These are phyloP conservation scores for Vitis hybrid DNA, from an alignment of 177 flowering plant genomes.

Conservation along the genomic window DNA sequence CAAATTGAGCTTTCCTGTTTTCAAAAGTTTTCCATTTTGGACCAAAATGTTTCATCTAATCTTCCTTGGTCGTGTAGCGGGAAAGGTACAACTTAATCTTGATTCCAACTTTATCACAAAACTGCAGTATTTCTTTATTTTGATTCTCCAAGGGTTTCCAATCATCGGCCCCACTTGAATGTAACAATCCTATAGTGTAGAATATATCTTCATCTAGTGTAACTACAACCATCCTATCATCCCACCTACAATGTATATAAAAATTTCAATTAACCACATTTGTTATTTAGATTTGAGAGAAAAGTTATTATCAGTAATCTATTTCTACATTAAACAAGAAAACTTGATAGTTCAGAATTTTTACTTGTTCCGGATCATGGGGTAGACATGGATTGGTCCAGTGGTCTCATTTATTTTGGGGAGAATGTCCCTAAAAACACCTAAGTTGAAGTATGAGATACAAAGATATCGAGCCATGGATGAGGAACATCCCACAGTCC, in stretches of 20 bases:
- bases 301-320: too few relatives aligned
- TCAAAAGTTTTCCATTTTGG: slow-evolving; percentile 49
- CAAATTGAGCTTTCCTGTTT: slow-evolving; percentile 51
- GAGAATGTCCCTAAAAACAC: slow-evolving; percentile 47
- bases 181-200: slow-evolving; percentile 55
- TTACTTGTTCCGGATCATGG: slow-evolving; percentile 56
- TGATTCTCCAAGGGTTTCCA: slow-evolving; percentile 38
- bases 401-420: slow-evolving; percentile 23
- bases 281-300: too few relatives aligned
- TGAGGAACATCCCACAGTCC: slow-evolving; percentile 79
- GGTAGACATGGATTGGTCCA: slow-evolving; percentile 65
- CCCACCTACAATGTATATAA: slow-evolving; percentile 54
- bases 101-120: slow-evolving; percentile 44
- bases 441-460: slow-evolving; percentile 50
- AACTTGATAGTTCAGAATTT: background rate
- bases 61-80: slow-evolving; percentile 36
- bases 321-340: too few relatives aligned
- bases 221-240: slow-evolving; percentile 55
- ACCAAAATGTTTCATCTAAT: slow-evolving; percentile 70
- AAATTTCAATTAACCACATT: background rate
- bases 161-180: slow-evolving; percentile 29
- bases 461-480: slow-evolving; percentile 82
- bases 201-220: slow-evolving; percentile 69
- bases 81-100: slow-evolving; percentile 66
- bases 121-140: slow-evolving; percentile 44